These are phyloP conservation scores for Aspergillus cavernicola DNA, from an alignment of 495 filamentous ascomycete genomes.

Conservation along the genomic window DNA sequence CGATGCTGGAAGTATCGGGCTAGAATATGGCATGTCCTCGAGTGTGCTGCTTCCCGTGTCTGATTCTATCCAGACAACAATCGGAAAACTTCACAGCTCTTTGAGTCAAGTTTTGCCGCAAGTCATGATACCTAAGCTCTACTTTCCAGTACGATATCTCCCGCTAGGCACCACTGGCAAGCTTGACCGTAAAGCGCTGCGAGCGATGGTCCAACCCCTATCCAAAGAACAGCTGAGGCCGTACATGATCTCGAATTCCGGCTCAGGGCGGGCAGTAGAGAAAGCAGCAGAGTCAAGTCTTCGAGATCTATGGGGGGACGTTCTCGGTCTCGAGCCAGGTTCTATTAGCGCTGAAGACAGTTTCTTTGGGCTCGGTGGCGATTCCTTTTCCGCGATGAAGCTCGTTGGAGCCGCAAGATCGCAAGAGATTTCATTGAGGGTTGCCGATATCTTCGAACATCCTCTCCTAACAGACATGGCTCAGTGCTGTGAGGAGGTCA, in stretches of 20 bases:
- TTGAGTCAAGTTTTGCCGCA: slow-evolving; percentile 36
- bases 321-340: slow-evolving; percentile 36
- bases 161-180: slow-evolving; percentile 57
- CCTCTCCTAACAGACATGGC: slow-evolving; percentile 49
- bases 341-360: slow-evolving; percentile 43
- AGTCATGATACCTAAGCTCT: slow-evolving; percentile 62
- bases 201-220: slow-evolving; percentile 34
- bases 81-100: slow-evolving; percentile 33
- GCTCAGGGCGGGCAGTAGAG: slow-evolving; percentile 20
- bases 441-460: slow-evolving; percentile 47
- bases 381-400: slow-evolving; percentile 55
- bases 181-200: slow-evolving; percentile 57
- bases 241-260: slow-evolving; percentile 35
- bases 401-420: slow-evolving; percentile 47
- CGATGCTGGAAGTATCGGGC: too few species aligned
- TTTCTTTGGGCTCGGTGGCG: slow-evolving; percentile 54
- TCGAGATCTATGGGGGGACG: slow-evolving; percentile 20
- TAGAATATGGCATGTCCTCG: too few species aligned
- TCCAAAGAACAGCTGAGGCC: slow-evolving; percentile 37
- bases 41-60: slow-evolving; percentile 34
- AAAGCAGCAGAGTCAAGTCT: slow-evolving; percentile 32
- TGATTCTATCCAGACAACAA: slow-evolving; percentile 23
- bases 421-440: slow-evolving; percentile 42
- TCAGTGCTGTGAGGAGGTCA: slow-evolving; percentile 21
- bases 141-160: slow-evolving; percentile 54